Base-by-base conservation (phyloP, 2,329 filamentous ascomycete species). In the Fonsecaea monophora region DNA sequence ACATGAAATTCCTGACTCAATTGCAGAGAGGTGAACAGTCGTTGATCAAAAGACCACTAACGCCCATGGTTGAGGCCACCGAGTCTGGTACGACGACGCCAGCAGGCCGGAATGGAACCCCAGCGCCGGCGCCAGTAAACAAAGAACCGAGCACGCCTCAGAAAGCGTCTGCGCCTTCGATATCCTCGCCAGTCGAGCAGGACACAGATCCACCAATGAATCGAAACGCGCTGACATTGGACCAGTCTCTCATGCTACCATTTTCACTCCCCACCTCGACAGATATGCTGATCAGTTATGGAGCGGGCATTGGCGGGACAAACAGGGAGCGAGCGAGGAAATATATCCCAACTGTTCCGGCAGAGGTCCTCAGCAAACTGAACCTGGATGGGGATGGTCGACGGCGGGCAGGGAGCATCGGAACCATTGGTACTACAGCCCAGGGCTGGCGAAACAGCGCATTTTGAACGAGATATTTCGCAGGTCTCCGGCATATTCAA, bases 231-330 rank as follows among this genome's bases (percentile, higher is more conserved):
- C 83, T 97, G 40, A 87, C 97, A 53, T 80, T 98, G 61, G 94
- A 98, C 75, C 92, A 94, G 2, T 91, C 94, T 2, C 83, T 97
- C 67, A 96, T 97, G 86, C 85, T 99, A 32, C 95, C 95, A 0
- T 99, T 99, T 77, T 90, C 91, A n/a, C 83, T 99, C 34, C 95
- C 95, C 1, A 97, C 94, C 1, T 95, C 92, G 65, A 98, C 94
- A 32, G 95, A 99, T 78, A 99, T 99, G 95, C 85, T 98, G 56
- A 88, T 99, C 56, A 94, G 90, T 71, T 99, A 96, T 75, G 95
- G 95, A 0, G 94, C 95, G 12, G 95, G 95, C 0, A 95, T 98
- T 75, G 95, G 95, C 4, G 95, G 95, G 0, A 83, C 95, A 55
- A 97, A 99, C 80, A 86, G 91, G 69, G 95, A 98, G 79, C 86